These are phyloP conservation scores for Pseudozyma thailandica DNA, from an alignment of 1,284 basidiomycete genomes.

Conservation along the genomic window DNA sequence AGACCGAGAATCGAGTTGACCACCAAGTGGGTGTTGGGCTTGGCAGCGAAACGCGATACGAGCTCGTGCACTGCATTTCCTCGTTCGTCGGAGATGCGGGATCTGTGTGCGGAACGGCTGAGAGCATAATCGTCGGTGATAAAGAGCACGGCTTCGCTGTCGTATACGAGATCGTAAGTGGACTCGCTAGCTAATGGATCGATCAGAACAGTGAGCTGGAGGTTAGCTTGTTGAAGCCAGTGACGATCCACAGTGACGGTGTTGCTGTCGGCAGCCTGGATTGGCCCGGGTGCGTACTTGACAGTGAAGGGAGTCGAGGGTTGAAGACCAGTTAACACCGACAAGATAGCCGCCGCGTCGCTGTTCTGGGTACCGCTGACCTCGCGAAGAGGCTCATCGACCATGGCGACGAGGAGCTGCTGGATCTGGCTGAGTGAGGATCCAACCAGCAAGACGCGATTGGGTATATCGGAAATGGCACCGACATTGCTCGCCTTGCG, in stretches of 20 bases:
- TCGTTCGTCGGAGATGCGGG: constrained; percentile 9
- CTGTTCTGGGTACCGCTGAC: constrained; percentile 2
- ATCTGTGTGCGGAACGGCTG: constrained; percentile 19
- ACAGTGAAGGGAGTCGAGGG: constrained; percentile 23
- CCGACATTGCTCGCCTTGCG: constrained; percentile 9
- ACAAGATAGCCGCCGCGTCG: constrained; percentile 14
- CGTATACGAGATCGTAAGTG: constrained; percentile 42
- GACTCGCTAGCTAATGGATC: constrained; percentile 19
- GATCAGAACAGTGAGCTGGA: constrained; percentile 34
- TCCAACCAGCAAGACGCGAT: constrained; percentile 27
- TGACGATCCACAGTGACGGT: constrained; percentile 28
- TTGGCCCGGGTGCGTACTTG: constrained; percentile 23
- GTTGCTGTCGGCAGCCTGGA: constrained; percentile 1
- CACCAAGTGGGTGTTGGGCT: constrained; percentile 44
- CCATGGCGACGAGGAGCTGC: constrained; percentile 31
- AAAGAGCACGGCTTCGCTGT: constrained; percentile 44
- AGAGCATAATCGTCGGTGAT: constrained; percentile 48
- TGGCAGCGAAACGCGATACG: constrained; percentile 38
- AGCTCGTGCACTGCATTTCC: constrained; percentile 26
- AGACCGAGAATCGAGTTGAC: constrained; percentile 40
- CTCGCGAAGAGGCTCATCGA: constrained; percentile 54
- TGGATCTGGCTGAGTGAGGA: constrained; percentile 36
- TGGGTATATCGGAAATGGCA: background rate
- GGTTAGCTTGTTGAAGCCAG: constrained; percentile 48
- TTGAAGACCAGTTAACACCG: background rate